A percentile compares a stretch with the other conserved stretches of the same genome.
phyloP scores from a whole-genome alignment of 805 yeast genomes.

The Schizosaccharomyces octosporus region DNA sequence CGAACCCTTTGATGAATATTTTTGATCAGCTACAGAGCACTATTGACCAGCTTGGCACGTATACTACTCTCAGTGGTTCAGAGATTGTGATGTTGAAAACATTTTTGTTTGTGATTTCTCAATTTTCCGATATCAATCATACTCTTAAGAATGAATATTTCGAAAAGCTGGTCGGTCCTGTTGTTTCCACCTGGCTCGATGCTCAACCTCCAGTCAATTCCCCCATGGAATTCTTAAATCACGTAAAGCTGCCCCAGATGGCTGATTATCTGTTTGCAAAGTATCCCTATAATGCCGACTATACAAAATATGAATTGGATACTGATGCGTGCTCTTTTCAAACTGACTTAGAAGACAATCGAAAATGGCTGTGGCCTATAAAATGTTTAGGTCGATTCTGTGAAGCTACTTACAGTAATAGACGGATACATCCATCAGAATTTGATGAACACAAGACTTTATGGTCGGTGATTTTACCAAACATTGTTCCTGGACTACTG shows the following conservation, averaged over 20 bases:
- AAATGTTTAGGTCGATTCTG: conserved; percentile 85
- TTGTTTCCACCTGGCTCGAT: conserved; percentile 75
- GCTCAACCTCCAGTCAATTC: conserved; percentile 76
- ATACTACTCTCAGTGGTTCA: conserved; percentile 56
- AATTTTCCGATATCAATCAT: conserved; percentile 37
- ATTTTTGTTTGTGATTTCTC: conserved; percentile 72
- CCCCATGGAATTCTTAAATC: conserved; percentile 93
- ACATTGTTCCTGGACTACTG: conserved; percentile 72
- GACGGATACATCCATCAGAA: conserved; percentile 36
- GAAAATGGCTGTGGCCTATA: conserved; percentile 87
- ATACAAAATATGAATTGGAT: conserved; percentile 66
- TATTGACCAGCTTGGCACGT: conserved; percentile 40
- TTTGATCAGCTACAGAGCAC: conserved; percentile 64
- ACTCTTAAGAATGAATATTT: conserved; percentile 55
- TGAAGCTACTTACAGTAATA: conserved; percentile 82
- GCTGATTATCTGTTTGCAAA: conserved; percentile 60
- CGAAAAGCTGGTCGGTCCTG: conserved; percentile 77
- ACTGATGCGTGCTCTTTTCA: conserved; percentile 61
- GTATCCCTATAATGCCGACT: conserved; percentile 54
- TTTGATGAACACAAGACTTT: conserved; percentile 50
- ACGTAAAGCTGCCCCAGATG: conserved; percentile 80
- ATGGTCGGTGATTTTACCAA: conserved; percentile 86
- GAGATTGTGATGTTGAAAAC: conserved; percentile 88
- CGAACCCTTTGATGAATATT: conserved; percentile 62
- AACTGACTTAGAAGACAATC: conserved; percentile 57